Evolutionary conservation across 129 eudicot genomes (phyloP).

Genomic region (Artemisia annua): DNA sequence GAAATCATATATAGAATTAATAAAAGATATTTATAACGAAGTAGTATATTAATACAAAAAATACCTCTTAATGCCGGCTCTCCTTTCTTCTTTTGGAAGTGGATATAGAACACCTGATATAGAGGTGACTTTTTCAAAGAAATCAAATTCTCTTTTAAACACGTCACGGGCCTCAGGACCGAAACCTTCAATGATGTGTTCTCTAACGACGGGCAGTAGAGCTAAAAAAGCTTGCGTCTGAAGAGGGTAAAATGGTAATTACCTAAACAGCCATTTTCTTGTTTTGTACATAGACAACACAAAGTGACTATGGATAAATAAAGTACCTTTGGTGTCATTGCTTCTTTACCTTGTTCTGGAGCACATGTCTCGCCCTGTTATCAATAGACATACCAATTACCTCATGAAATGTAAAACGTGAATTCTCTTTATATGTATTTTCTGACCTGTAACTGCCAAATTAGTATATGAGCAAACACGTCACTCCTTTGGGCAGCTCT

Average conservation of each 20-base stretch:
- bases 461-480: constrained; percentile 94
- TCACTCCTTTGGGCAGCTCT: constrained; percentile 99
- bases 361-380: constrained; percentile 82
- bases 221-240: constrained; percentile 70
- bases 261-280: neutral
- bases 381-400: constrained; percentile 23
- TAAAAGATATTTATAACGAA: neutral
- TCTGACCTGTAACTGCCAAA: constrained; percentile 97
- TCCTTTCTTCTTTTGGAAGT: constrained; percentile 94
- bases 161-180: constrained; percentile 72
- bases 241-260: constrained; percentile 19
- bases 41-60: constrained; percentile 19
- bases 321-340: constrained; percentile 61
- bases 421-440: constrained; percentile 4
- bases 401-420: constrained; percentile 26
- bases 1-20: constrained; percentile 8
- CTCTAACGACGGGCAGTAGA: constrained; percentile 75
- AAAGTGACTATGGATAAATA: constrained; percentile 4
- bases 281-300: constrained; percentile 3
- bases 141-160: constrained; percentile 89
- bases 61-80: constrained; percentile 93
- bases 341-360: constrained; percentile 81
- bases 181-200: constrained; percentile 81
- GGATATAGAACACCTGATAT: constrained; percentile 91
- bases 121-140: constrained; percentile 96